These are phyloP conservation scores for Sugiyamaella chiloensis DNA, from an alignment of 805 yeast species.

Conservation along the genomic window DNA sequence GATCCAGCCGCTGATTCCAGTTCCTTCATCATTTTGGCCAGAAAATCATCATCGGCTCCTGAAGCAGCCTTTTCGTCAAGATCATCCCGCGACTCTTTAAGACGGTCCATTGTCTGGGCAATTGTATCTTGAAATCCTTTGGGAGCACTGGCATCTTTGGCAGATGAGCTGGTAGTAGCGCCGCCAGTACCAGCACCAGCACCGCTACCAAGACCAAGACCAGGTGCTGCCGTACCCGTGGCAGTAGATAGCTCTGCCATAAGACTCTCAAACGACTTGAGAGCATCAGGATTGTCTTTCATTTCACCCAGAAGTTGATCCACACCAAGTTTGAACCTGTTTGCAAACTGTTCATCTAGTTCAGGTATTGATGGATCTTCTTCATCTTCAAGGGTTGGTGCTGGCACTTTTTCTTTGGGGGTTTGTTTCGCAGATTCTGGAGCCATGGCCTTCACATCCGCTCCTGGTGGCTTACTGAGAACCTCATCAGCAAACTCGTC, in stretches of 20 bases:
- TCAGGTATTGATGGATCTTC: constrained; percentile 30
- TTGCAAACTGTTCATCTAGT: constrained; percentile 38
- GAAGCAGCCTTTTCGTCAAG: constrained; percentile 55
- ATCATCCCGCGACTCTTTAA: constrained; percentile 70
- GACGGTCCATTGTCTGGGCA: constrained; percentile 72
- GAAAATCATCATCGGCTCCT: constrained; percentile 44
- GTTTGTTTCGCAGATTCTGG: background rate
- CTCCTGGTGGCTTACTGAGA: constrained; percentile 58
- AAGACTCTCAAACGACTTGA: constrained; percentile 48
- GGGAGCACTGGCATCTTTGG: constrained; percentile 10
- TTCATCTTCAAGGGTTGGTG: constrained; percentile 4
- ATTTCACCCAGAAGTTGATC: constrained; percentile 47
- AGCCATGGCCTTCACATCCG: background rate
- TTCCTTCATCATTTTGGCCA: constrained; percentile 65
- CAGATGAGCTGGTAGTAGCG: constrained; percentile 15
- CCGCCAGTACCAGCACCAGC: constrained; percentile 19
- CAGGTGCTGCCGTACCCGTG: constrained; percentile 8
- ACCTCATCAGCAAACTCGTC: constrained; percentile 81
- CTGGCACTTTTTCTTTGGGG: background rate
- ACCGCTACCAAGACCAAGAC: constrained; percentile 4
- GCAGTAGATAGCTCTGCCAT: constrained; percentile 26
- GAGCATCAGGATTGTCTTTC: constrained; percentile 52
- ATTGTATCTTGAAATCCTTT: constrained; percentile 64
- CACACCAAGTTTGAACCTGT: constrained; percentile 37
- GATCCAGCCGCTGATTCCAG: constrained; percentile 36